Base-by-base conservation (phyloP, 2,329 filamentous ascomycete genomes). In the Aspergillus ibericus region DNA sequence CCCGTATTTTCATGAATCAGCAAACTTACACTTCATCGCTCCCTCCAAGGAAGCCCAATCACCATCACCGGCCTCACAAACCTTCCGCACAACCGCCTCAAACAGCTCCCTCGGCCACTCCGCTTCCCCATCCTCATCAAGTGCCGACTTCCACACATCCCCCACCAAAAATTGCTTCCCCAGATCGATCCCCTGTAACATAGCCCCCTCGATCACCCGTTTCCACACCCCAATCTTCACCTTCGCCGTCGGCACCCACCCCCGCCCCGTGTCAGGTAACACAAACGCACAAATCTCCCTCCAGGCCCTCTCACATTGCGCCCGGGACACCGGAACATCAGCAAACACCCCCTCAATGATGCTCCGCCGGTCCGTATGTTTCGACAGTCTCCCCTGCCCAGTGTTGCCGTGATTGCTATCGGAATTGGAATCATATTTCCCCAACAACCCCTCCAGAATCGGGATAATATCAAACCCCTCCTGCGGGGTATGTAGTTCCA, bases 251-350 rank as follows among this genome's bases (percentile, higher is more conserved):
- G 83, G 83, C 13, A 77, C 72, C 67, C 60, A 55, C 36, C 20
- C 51, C n/a, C n/a, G 25, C 1, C 51, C 51, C 9, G 38, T 42
- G 15, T 13, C 44, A 29, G 25, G 35, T 42, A 22, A 18, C 58
- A 85, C 80, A 70, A 86, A 86, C 29, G 80, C 83, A 64, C 81
- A 79, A 12, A 85, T 63, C 40, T 81, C 76, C 36, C 65, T 68
- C 82, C 83, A 86, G 2, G 71, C 81, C 8, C 61, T 59, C 58
- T 81, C 74, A 62, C 82, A 85, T 65, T 86, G 79, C 5, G 67
- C 76, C 15, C 77, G 65, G 16, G 83, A 85, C 18, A 85, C 69
- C 2, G 84, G 83, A 4, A 85, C 75, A 66, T 85, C 73, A 9
- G 69, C 70, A 61, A 83, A 82, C 2, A 85, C 58, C 38, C 68